Evolutionary conservation across 495 filamentous ascomycete species (phyloP).

Genomic region (Neurospora sp.): DNA sequence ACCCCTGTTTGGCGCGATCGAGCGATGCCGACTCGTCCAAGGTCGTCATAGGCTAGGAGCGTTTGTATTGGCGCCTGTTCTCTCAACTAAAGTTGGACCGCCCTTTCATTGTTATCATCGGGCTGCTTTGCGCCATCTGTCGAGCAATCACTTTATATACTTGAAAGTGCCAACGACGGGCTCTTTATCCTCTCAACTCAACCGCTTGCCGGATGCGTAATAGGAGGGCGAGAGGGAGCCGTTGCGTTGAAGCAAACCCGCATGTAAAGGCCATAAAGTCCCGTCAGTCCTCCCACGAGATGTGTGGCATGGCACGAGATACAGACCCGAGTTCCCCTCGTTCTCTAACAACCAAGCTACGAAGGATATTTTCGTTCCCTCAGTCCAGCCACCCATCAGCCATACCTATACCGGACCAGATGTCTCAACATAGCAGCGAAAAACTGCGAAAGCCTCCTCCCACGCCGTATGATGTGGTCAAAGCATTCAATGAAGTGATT

Average conservation of each 20-base stretch:
- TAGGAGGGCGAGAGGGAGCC: not conserved
- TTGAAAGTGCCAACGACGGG: not conserved
- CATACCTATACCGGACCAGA: not conserved
- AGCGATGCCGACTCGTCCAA: not conserved
- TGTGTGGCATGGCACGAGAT: not conserved
- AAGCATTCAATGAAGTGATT: not conserved
- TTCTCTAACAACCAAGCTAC: not conserved
- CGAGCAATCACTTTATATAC: not conserved
- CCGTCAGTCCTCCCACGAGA: not conserved
- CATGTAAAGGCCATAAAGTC: not conserved
- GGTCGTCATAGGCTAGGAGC: not conserved
- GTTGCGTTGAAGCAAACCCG: not conserved
- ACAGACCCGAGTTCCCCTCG: not conserved
- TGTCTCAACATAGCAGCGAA: not conserved
- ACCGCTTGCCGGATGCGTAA: not conserved
- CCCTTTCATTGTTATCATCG: not conserved
- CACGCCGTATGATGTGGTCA: not conserved
- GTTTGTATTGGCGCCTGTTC: not conserved
- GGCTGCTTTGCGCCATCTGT: not conserved
- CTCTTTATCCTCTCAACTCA: not conserved
- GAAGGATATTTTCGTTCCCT: not conserved
- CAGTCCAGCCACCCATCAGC: not conserved
- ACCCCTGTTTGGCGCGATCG: not conserved
- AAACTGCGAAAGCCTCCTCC: not conserved
- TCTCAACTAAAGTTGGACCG: not conserved